Percentiles rank a stretch among this genome's conserved stretches.
Conservation (phyloP, 2,329 filamentous ascomycete genomes). For the Decorospora gaudefroyi region DNA sequence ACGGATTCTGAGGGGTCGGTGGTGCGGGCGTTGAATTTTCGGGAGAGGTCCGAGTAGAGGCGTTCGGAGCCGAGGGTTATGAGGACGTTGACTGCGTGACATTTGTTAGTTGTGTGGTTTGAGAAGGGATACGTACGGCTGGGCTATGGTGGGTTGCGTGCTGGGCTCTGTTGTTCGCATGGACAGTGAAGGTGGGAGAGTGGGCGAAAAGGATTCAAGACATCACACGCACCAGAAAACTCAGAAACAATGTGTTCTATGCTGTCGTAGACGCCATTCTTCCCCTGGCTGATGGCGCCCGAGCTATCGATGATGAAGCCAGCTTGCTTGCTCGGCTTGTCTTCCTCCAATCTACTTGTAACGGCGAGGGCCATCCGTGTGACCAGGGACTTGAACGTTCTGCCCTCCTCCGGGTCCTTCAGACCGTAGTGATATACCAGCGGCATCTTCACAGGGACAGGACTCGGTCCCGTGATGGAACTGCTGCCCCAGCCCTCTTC, state of each 20-base stretch:
- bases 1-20: slow-evolving; percentile 67
- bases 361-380: slow-evolving; percentile 79
- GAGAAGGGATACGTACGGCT: slow-evolving; percentile 2
- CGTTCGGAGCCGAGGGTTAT: slow-evolving; percentile 80
- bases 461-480: slow-evolving; percentile 86
- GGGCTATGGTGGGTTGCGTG: not conserved
- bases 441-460: slow-evolving; percentile 87
- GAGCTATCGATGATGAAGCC: slow-evolving; percentile 88
- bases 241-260: slow-evolving; percentile 78
- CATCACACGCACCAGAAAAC: slow-evolving; percentile 60
- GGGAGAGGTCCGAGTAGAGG: slow-evolving; percentile 73
- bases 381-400: slow-evolving; percentile 73
- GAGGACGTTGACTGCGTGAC: slow-evolving; percentile 70
- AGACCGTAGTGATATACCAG: slow-evolving; percentile 88
- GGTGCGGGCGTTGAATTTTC: slow-evolving; percentile 61
- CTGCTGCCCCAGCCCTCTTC: slow-evolving; percentile 88
- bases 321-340: slow-evolving; percentile 69
- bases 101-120: slow-evolving; percentile 32
- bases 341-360: slow-evolving; percentile 75
- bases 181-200: not conserved
- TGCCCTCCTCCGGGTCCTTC: slow-evolving; percentile 68
- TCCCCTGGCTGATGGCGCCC: slow-evolving; percentile 67
- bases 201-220: slow-evolving; percentile 13
- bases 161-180: not conserved
- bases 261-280: slow-evolving; percentile 69